phyloP scores from a whole-genome alignment of 495 filamentous ascomycete genomes.

The Tuber calosporum region DNA sequence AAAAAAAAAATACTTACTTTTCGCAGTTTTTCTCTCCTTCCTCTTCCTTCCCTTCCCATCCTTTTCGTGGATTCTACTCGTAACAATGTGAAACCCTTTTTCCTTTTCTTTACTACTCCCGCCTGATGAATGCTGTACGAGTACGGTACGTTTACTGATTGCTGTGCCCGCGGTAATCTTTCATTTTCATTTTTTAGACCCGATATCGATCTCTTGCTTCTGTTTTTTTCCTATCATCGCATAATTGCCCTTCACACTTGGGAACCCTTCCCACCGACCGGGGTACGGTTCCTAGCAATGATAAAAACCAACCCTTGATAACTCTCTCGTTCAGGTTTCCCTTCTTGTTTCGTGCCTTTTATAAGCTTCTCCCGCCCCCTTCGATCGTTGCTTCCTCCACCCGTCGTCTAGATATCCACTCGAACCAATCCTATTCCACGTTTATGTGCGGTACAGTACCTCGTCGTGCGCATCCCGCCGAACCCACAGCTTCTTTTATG shows the following conservation, averaged over 20 bases:
- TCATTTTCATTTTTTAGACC: not conserved
- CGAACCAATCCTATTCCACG: constrained; percentile 18
- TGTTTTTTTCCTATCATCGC: constrained; percentile 16
- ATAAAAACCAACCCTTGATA: not conserved
- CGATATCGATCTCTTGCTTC: constrained; percentile 24
- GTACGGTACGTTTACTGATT: not conserved
- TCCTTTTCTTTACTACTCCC: not conserved
- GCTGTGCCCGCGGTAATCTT: not conserved
- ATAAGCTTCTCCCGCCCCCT: constrained; percentile 8
- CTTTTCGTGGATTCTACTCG: not conserved
- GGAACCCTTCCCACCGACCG: not conserved
- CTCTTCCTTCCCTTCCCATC: not conserved
- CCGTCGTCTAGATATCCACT: constrained; percentile 22
- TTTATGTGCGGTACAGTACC: constrained; percentile 7
- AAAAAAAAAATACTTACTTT: not conserved
- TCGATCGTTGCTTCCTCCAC: constrained; percentile 23
- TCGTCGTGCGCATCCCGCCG: constrained; percentile 1
- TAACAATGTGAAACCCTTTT: not conserved
- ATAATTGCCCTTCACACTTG: constrained; percentile 15
- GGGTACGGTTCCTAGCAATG: not conserved
- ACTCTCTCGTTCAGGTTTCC: not conserved
- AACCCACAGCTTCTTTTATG: constrained; percentile 22
- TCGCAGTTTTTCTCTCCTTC: constrained; percentile 9
- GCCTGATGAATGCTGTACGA: not conserved
- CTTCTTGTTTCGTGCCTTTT: constrained; percentile 3